Evolutionary conservation across 805 yeast species (phyloP).

Genomic region (Groenewaldozyma tartarivorans): DNA sequence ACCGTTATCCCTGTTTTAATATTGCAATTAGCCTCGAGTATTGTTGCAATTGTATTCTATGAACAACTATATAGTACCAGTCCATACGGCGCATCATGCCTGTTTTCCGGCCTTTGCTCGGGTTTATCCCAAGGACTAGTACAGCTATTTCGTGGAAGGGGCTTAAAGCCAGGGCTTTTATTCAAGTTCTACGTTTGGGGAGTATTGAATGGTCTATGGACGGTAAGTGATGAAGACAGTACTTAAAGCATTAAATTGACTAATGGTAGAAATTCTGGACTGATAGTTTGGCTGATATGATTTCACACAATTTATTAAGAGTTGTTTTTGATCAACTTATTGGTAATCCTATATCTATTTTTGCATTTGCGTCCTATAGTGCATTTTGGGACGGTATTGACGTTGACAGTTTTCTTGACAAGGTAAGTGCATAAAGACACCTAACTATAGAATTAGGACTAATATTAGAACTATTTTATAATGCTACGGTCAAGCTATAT

Average conservation of each 20-base stretch:
- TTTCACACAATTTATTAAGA: slow-evolving; percentile 16
- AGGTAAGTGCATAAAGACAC: slow-evolving; percentile 8
- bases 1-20: slow-evolving; percentile 11
- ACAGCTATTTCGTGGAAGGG: slow-evolving; percentile 19
- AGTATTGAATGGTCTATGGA: slow-evolving; percentile 27
- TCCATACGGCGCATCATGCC: slow-evolving; percentile 25
- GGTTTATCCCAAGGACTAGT: slow-evolving; percentile 27
- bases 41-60: slow-evolving; percentile 17
- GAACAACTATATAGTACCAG: slow-evolving; percentile 18
- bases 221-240: slow-evolving; percentile 12
- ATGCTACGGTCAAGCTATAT: slow-evolving; percentile 16
- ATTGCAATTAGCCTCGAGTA: slow-evolving; percentile 17
- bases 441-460: neutral
- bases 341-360: slow-evolving; percentile 27
- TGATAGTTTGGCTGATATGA: slow-evolving; percentile 21
- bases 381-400: slow-evolving; percentile 31
- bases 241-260: neutral
- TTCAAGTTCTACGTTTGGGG: slow-evolving; percentile 31
- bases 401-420: slow-evolving; percentile 22
- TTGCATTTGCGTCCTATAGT: slow-evolving; percentile 23
- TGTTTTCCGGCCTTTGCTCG: slow-evolving; percentile 22
- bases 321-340: slow-evolving; percentile 25
- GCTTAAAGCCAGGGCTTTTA: slow-evolving; percentile 8
- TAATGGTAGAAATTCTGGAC: slow-evolving; percentile 26
- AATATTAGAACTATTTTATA: slow-evolving; percentile 10